Percentiles rank a stretch among this genome's conserved stretches.
These are phyloP conservation scores for Plasmodium vivax DNA, from an alignment of 169 alveolate species.

Conservation along the genomic window DNA sequence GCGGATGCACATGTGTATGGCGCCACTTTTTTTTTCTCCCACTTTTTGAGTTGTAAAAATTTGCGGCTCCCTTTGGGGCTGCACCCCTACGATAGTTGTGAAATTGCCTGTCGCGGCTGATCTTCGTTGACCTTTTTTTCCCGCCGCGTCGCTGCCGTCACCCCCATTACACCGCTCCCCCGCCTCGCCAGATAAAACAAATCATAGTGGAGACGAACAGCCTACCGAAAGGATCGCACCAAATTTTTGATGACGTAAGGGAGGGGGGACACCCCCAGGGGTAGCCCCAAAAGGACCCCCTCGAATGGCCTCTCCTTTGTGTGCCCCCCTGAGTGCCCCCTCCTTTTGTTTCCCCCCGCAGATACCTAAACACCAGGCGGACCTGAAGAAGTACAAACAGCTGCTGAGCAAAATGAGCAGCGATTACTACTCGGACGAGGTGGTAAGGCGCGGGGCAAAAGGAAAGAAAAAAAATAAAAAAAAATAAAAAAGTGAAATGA, in stretches of 20 bases:
- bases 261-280: background rate
- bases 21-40: background rate
- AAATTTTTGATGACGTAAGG: conserved; percentile 57
- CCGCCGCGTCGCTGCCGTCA: background rate
- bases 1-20: background rate
- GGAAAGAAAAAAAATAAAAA: background rate
- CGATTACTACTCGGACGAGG: conserved; percentile 55
- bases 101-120: background rate
- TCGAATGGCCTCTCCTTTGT: background rate
- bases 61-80: background rate
- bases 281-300: background rate
- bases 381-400: conserved; percentile 45
- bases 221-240: conserved; percentile 67
- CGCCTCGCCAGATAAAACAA: conserved; percentile 52
- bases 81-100: background rate
- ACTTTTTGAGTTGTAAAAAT: background rate
- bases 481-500: background rate
- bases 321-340: background rate
- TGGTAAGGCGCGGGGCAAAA: background rate
- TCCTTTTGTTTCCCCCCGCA: background rate
- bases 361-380: conserved; percentile 43
- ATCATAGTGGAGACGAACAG: conserved; percentile 48
- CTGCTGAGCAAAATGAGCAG: conserved; percentile 50
- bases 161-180: background rate
- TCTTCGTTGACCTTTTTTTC: background rate